phyloP scores from a whole-genome alignment of 83 land plant species.

The Diphasiastrum complanatum region DNA sequence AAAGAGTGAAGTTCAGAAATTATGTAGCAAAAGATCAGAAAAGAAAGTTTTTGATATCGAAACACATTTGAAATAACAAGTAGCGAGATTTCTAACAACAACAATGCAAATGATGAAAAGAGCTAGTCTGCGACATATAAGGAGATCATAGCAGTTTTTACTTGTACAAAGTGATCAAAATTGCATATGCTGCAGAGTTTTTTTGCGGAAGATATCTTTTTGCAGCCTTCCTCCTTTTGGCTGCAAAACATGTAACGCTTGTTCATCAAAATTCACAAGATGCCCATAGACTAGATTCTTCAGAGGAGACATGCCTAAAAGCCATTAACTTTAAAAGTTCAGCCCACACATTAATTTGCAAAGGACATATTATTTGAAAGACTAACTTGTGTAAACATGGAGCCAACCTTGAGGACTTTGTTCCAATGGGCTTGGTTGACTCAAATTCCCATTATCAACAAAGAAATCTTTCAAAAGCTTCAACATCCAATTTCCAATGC shows the following conservation, averaged over 20 bases:
- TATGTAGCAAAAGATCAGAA: too few relatives aligned
- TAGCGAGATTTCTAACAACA: too few relatives aligned
- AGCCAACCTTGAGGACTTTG: conserved; percentile 10
- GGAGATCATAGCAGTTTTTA: conserved; percentile 5
- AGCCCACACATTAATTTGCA: too few relatives aligned
- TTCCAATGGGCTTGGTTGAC: conserved; percentile 10
- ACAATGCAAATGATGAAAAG: too few relatives aligned
- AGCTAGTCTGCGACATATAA: too few relatives aligned
- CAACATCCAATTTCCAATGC: conserved; percentile 60
- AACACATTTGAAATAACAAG: too few relatives aligned
- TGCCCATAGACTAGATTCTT: too few relatives aligned
- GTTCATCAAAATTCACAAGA: too few relatives aligned
- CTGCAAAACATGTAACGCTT: too few relatives aligned
- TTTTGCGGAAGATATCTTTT: conserved; percentile 73
- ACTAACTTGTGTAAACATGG: not conserved
- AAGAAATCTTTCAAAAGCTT: conserved; percentile 36
- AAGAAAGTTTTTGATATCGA: too few relatives aligned
- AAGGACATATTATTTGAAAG: not conserved
- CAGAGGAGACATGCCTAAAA: too few relatives aligned
- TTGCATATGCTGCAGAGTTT: conserved; percentile 81
- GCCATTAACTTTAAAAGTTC: too few relatives aligned
- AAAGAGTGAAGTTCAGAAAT: not conserved
- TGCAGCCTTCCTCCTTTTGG: conserved; percentile 41
- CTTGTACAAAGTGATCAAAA: conserved; percentile 78
- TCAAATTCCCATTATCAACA: conserved; percentile 10